Conservation (phyloP, 352 stramenopile genomes). For the Lagenidium giganteum region DNA sequence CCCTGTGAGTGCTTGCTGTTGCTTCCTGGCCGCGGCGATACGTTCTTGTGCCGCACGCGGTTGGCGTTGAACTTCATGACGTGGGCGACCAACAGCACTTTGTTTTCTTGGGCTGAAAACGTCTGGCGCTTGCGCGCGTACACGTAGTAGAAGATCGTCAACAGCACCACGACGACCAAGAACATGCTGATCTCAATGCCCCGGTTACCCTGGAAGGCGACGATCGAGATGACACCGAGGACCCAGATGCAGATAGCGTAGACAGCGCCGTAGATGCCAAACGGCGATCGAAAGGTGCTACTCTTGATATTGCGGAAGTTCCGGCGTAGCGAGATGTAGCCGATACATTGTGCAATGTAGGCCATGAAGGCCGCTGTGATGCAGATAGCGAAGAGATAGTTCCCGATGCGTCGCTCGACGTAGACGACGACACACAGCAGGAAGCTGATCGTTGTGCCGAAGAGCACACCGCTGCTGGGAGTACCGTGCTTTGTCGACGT, state of each 20-base stretch:
- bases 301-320: conserved; percentile 1
- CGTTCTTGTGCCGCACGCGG: neutral
- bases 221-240: conserved; percentile 7
- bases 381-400: neutral
- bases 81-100: conserved; percentile 11
- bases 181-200: conserved; percentile 1
- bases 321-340: conserved; percentile 4
- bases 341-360: conserved; percentile 8
- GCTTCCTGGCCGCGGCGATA: neutral
- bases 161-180: neutral
- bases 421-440: conserved; percentile 9
- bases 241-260: conserved; percentile 10
- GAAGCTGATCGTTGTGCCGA: conserved; percentile 6
- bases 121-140: conserved; percentile 8
- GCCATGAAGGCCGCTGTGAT: conserved; percentile 11
- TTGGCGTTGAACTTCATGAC: conserved; percentile 9
- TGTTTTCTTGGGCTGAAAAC: conserved; percentile 15
- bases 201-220: neutral
- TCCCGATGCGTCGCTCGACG: neutral
- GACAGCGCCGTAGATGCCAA: conserved; percentile 10
- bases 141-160: conserved; percentile 10
- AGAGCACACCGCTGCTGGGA: neutral
- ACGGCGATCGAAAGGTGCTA: conserved; percentile 6
- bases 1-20: neutral
- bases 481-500: conserved; percentile 1